A percentile compares a stretch with the other conserved stretches of the same genome.
Conservation (phyloP, 169 alveolate genomes). For the Theileria sp. region DNA sequence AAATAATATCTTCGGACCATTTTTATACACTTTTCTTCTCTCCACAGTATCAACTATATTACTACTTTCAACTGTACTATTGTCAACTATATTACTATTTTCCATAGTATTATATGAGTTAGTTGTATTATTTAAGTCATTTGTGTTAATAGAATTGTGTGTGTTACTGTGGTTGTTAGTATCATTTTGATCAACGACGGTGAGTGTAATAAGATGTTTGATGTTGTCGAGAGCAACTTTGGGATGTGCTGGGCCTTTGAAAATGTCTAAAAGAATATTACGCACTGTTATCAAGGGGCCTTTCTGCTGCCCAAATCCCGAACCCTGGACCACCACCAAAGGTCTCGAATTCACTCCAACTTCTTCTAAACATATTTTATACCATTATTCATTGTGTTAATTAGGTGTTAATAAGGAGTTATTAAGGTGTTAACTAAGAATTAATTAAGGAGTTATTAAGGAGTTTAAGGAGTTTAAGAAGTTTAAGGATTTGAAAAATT, state of each 20-base stretch:
- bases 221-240: slow-evolving; percentile 46
- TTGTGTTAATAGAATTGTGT: too few species aligned
- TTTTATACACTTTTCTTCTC: neutral
- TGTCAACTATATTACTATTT: neutral
- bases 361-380: neutral
- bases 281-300: slow-evolving; percentile 51
- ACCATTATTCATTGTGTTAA: too few species aligned
- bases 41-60: slow-evolving; percentile 4
- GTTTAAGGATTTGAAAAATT: too few species aligned
- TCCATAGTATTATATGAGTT: neutral
- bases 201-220: slow-evolving; percentile 49
- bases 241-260: slow-evolving; percentile 48
- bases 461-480: too few species aligned
- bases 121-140: too few species aligned
- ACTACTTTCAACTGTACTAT: neutral
- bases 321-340: slow-evolving; percentile 52
- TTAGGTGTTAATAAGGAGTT: neutral
- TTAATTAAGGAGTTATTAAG: too few species aligned
- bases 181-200: slow-evolving; percentile 23
- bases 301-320: slow-evolving; percentile 46
- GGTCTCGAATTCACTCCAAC: slow-evolving; percentile 32
- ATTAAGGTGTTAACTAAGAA: neutral
- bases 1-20: slow-evolving; percentile 23
- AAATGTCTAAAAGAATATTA: slow-evolving; percentile 46
- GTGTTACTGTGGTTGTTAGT: too few species aligned